phyloP scores from a whole-genome alignment of 2,329 filamentous ascomycete species.

The Sporothrix luriei region DNA sequence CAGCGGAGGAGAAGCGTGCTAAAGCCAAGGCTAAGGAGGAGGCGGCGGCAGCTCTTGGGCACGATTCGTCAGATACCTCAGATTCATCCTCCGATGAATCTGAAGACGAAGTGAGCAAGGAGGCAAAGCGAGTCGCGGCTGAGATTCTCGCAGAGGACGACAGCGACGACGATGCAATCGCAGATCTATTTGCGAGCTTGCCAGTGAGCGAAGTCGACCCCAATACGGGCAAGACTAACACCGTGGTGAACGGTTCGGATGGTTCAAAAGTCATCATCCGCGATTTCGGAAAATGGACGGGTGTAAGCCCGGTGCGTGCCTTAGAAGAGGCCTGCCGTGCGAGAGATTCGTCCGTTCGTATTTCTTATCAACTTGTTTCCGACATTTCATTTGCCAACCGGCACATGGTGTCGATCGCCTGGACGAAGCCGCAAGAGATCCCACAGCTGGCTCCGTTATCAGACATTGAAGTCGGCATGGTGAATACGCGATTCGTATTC shows the following conservation, averaged over 20 bases:
- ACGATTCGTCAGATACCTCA: constrained; percentile 38
- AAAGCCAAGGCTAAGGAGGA: constrained; percentile 39
- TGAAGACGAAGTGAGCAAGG: constrained; percentile 55
- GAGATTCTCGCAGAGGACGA: constrained; percentile 60
- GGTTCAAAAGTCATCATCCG: constrained; percentile 65
- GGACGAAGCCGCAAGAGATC: constrained; percentile 72
- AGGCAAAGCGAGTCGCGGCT: constrained; percentile 61
- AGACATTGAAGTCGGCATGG: constrained; percentile 51
- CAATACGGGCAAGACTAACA: constrained; percentile 60
- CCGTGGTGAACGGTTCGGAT: constrained; percentile 55
- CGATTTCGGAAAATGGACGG: constrained; percentile 82
- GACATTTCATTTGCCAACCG: constrained; percentile 73
- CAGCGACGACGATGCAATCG: constrained; percentile 54
- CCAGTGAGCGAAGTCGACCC: constrained; percentile 64
- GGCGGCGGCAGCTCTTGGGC: constrained; percentile 37
- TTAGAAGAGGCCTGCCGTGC: constrained; percentile 87
- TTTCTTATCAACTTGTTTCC: constrained; percentile 71
- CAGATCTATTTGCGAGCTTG: constrained; percentile 62
- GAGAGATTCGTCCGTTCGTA: constrained; percentile 69
- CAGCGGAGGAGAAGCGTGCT: constrained; percentile 41
- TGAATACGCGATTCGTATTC: constrained; percentile 61
- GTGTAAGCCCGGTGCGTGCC: constrained; percentile 72
- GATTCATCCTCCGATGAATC: constrained; percentile 38
- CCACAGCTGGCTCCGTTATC: constrained; percentile 45
- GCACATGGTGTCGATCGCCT: constrained; percentile 72